A percentile compares a stretch with the other conserved stretches of the same genome.
Conservation (phyloP, 1,139 yeast species). For the Diutina neorugosa region DNA sequence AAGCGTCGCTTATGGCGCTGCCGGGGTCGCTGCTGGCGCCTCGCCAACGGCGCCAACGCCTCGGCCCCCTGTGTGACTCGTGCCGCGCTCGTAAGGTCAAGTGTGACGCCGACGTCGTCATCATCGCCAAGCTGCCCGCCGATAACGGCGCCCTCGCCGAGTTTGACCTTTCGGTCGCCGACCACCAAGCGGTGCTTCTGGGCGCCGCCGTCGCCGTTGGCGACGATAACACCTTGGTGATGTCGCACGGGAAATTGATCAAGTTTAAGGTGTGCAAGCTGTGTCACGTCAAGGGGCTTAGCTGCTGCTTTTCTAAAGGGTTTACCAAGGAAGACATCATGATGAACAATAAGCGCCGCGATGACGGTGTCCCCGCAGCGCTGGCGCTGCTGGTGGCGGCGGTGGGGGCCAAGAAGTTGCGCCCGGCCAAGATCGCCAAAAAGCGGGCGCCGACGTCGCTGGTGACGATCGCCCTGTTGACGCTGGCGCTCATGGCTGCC, state of each 20-base stretch:
- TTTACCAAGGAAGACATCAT: constrained; percentile 47
- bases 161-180: neutral
- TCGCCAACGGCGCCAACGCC: constrained; percentile 42
- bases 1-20: neutral
- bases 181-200: neutral
- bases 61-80: constrained; percentile 67
- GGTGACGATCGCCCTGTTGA: constrained; percentile 6
- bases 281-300: constrained; percentile 30
- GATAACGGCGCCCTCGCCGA: neutral
- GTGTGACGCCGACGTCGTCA: constrained; percentile 52
- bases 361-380: neutral
- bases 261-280: constrained; percentile 39
- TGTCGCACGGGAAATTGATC: constrained; percentile 26
- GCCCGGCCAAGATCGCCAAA: constrained; percentile 6
- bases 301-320: constrained; percentile 44
- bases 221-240: constrained; percentile 10
- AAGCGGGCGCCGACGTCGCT: constrained; percentile 4
- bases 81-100: constrained; percentile 65
- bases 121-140: constrained; percentile 2
- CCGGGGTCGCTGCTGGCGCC: neutral
- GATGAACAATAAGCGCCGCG: neutral
- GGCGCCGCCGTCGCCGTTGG: constrained; percentile 8
- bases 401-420: constrained; percentile 2
- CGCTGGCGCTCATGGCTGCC: constrained; percentile 4
- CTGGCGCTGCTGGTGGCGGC: neutral